phyloP scores from a whole-genome alignment of 441 rosid genomes.

The Croton laevigatus region DNA sequence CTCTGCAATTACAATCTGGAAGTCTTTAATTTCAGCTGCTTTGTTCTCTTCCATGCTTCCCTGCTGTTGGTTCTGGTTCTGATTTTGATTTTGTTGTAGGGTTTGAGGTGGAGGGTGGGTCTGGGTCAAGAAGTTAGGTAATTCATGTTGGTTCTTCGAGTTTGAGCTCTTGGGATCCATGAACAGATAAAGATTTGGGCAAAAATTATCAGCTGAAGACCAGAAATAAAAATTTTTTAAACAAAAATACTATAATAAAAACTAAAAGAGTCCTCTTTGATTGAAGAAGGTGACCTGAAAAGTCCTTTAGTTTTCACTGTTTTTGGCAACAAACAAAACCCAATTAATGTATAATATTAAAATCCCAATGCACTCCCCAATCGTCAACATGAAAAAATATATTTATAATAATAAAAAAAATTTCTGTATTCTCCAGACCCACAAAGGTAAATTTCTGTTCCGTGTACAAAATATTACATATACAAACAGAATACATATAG shows the following conservation, averaged over 20 bases:
- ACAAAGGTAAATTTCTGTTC: neutral
- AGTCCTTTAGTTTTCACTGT: slow-evolving; percentile 60
- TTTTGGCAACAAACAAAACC: slow-evolving; percentile 39
- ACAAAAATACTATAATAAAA: slow-evolving; percentile 21
- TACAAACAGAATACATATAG: no score
- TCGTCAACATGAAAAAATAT: neutral
- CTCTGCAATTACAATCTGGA: slow-evolving; percentile 68
- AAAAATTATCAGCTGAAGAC: neutral
- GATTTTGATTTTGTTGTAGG: slow-evolving; percentile 23
- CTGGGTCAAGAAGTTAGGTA: slow-evolving; percentile 61
- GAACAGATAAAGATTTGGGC: slow-evolving; percentile 27
- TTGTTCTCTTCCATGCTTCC: slow-evolving; percentile 48
- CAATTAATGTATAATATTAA: slow-evolving; percentile 16
- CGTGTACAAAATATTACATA: no score
- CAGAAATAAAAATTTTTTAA: neutral
- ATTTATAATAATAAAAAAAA: neutral
- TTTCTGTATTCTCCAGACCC: neutral
- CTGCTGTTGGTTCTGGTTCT: slow-evolving; percentile 19
- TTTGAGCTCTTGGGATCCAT: slow-evolving; percentile 90
- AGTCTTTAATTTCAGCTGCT: slow-evolving; percentile 68
- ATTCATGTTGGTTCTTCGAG: slow-evolving; percentile 31
- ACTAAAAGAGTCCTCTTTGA: slow-evolving; percentile 34
- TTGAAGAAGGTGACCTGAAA: slow-evolving; percentile 51
- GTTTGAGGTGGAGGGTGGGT: slow-evolving; percentile 36
- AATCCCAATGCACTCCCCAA: slow-evolving; percentile 26